Percentiles rank a stretch among this genome's conserved stretches.
Evolutionary conservation across 2,329 filamentous ascomycete species (phyloP).

Genomic region (Apiospora phragmitis): DNA sequence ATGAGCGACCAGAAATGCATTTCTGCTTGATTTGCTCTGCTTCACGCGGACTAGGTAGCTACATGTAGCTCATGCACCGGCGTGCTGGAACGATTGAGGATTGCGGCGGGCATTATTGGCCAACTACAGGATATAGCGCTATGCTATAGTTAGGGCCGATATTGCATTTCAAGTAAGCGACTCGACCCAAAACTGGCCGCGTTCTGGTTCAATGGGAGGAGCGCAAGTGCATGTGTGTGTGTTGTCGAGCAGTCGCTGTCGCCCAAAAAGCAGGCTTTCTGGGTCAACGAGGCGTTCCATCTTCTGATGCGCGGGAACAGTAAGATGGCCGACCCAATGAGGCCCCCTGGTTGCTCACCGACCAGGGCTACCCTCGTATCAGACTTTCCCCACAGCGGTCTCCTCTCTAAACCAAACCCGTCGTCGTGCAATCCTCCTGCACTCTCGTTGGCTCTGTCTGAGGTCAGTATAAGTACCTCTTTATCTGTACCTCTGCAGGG

Average conservation of each 20-base stretch:
- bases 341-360: not conserved
- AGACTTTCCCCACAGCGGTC: not conserved
- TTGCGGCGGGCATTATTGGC: not conserved
- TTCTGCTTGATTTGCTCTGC: not conserved
- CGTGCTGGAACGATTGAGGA: not conserved
- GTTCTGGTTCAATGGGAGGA: not conserved
- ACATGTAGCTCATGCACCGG: not conserved
- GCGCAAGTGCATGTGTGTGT: not conserved
- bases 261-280: not conserved
- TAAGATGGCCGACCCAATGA: not conserved
- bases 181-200: not conserved
- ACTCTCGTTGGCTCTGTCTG: not conserved
- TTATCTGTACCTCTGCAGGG: not conserved
- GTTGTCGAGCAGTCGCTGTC: not conserved
- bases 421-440: slow-evolving; percentile 4
- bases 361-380: not conserved
- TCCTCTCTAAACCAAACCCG: not conserved
- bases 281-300: not conserved
- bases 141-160: not conserved
- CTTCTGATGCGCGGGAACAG: slow-evolving; percentile 1
- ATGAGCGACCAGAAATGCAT: not conserved
- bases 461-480: not conserved
- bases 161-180: not conserved
- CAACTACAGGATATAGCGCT: not conserved
- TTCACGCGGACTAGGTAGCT: not conserved